Evolutionary conservation across 2,329 filamentous ascomycete species (phyloP), one percentile per base, ranked within the genome.

Genomic region (Phaeosphaeria sp.): DNA sequence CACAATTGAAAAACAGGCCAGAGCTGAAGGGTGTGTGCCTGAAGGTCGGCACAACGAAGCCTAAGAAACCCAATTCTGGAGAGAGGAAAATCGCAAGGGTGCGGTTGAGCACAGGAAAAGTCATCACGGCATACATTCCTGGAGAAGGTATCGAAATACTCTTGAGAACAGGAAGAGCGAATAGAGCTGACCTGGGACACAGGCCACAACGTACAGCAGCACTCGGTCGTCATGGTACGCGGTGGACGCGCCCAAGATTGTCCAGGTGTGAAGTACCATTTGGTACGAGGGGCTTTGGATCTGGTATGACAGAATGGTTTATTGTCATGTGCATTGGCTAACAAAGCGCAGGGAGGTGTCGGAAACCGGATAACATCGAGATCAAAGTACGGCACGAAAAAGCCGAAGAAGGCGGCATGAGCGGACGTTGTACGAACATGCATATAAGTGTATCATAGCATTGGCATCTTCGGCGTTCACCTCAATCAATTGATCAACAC

Each of bases 321-420:
- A n/a, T 21, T 9, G 42, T 33, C 9, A 33, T 11, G 20, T 13
- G 25, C 13, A 17, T 3, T 41, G n/a, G 52, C 73, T 78, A 65
- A 76, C 56, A 46, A 15, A 9, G 13, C 59, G 13, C 64, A 97
- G 94, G 92, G 92, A 73, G 95, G 95, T 83, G 95, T 99, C 65
- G 89, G 88, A 21, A 95, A 88, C 77, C 85, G 95, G 68, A 86
- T 90, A 72, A 91, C 89, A 21, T 92, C 91, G 78, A 86, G 95
- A 72, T 97, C 93, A 73, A 99, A 99, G 81, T 99, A 97, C 76
- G 95, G 95, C 60, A 96, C 95, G 50, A 99, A 99, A 89, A 98
- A 97, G 83, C 94, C 95, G 0, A 98, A 98, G 89, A 50, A 57
- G 41, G 62, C 68, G 1, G 67, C 69, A 51, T 73, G 63, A 44